A percentile compares a stretch with the other conserved stretches of the same genome.
These are phyloP conservation scores for Orbilia brochopaga DNA, from an alignment of 2,329 filamentous ascomycete species.

Conservation along the genomic window DNA sequence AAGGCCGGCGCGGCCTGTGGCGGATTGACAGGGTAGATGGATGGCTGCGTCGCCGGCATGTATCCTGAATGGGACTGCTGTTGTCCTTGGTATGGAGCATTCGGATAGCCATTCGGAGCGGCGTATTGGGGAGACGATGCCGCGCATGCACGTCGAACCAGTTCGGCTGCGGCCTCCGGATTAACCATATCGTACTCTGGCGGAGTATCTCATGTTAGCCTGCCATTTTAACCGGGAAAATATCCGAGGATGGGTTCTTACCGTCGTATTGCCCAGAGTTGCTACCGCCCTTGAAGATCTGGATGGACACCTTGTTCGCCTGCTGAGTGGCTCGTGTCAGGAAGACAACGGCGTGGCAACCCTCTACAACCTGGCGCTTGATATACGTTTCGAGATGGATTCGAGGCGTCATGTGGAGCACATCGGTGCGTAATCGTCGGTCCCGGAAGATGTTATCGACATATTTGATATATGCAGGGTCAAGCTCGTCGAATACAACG, in stretches of 20 bases:
- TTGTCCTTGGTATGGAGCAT: conserved; percentile 55
- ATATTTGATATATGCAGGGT: conserved; percentile 67
- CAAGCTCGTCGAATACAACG: conserved; percentile 49
- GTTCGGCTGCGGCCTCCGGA: conserved; percentile 76
- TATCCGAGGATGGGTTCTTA: conserved; percentile 55
- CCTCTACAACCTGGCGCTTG: conserved; percentile 82
- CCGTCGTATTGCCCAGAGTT: conserved; percentile 73
- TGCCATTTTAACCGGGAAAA: conserved; percentile 24
- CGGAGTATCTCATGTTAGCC: conserved; percentile 18
- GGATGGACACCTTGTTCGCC: conserved; percentile 75
- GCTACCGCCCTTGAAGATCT: conserved; percentile 83
- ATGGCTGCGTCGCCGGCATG: conserved; percentile 53
- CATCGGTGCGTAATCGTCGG: conserved; percentile 75
- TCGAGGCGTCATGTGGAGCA: conserved; percentile 78
- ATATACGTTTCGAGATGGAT: conserved; percentile 80
- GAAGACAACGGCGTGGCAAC: conserved; percentile 82
- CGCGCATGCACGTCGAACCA: conserved; percentile 73
- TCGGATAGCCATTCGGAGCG: conserved; percentile 57
- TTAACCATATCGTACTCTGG: conserved; percentile 82
- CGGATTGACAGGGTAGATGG: conserved; percentile 57
- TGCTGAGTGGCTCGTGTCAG: conserved; percentile 73
- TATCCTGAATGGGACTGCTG: conserved; percentile 54
- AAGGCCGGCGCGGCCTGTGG: conserved; percentile 55
- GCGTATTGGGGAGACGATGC: conserved; percentile 58
- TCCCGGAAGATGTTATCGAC: conserved; percentile 77